A percentile compares a stretch with the other conserved stretches of the same genome.
These are phyloP conservation scores for Perilla frutescens DNA, from an alignment of 257 asterid species.

Conservation along the genomic window DNA sequence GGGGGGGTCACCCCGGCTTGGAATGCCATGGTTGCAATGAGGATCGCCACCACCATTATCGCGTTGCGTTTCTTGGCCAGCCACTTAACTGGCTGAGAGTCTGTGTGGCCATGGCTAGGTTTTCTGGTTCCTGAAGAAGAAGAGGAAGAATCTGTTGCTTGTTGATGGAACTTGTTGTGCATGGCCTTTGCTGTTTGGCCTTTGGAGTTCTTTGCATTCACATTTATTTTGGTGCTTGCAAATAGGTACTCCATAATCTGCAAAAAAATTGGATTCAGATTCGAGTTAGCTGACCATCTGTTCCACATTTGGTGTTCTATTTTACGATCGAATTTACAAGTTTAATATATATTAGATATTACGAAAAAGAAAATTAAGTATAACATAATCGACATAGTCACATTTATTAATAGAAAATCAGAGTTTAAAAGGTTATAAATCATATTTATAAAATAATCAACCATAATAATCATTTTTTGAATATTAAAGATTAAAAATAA, in stretches of 20 bases:
- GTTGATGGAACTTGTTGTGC: slow-evolving; percentile 14
- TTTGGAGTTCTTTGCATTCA: slow-evolving; percentile 35
- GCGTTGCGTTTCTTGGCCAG: slow-evolving; percentile 43
- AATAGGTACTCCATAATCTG: slow-evolving; percentile 49
- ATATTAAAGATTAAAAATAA: no score
- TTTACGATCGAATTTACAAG: no score
- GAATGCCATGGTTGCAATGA: slow-evolving; percentile 54
- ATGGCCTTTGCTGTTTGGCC: slow-evolving; percentile 45
- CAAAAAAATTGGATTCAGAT: slow-evolving; percentile 4
- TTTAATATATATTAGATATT: no score
- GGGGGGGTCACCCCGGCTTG: slow-evolving; percentile 48
- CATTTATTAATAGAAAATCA: no score
- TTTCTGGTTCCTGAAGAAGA: no score
- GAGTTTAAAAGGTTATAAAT: no score
- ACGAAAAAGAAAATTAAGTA: no score
- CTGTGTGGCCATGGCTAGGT: neutral
- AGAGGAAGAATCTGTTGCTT: neutral
- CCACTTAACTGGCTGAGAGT: slow-evolving; percentile 38
- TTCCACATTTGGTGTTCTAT: no score
- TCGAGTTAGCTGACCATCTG: no score
- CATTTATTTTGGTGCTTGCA: slow-evolving; percentile 28
- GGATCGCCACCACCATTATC: slow-evolving; percentile 53
- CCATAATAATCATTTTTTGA: no score
- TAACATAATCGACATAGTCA: no score
- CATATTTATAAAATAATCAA: no score